Percentiles rank a stretch among this genome's conserved stretches.
phyloP scores from a whole-genome alignment of 805 yeast genomes.

The Lipomyces orientalis region DNA sequence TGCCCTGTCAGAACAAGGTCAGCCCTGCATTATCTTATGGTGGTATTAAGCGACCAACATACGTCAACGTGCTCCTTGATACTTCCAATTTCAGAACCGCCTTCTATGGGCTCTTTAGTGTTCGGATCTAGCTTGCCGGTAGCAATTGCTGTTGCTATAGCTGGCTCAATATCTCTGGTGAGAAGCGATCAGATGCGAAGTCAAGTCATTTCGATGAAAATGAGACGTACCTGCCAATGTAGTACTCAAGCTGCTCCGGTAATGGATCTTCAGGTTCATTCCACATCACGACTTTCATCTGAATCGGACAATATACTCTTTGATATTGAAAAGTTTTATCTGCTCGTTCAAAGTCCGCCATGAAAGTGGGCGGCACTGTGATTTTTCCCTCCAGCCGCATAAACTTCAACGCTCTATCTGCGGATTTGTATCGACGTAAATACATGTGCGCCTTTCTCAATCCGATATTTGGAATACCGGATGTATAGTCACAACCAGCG shows the following conservation, averaged over 20 bases:
- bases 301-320: conserved; percentile 77
- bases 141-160: conserved; percentile 62
- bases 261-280: conserved; percentile 54
- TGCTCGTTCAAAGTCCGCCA: conserved; percentile 68
- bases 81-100: not conserved
- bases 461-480: conserved; percentile 84
- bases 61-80: not conserved
- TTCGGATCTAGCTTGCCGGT: conserved; percentile 72
- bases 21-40: not conserved
- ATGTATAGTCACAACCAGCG: conserved; percentile 96
- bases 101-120: conserved; percentile 51
- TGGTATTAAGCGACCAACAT: not conserved
- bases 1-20: not conserved
- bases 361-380: conserved; percentile 61
- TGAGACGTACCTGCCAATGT: conserved; percentile 41
- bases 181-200: not conserved
- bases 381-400: conserved; percentile 66
- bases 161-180: conserved; percentile 48
- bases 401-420: conserved; percentile 62
- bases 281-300: conserved; percentile 58
- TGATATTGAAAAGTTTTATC: conserved; percentile 81
- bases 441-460: conserved; percentile 72
- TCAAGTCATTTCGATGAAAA: not conserved
- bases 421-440: conserved; percentile 56
- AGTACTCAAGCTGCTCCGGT: conserved; percentile 44